phyloP scores from a whole-genome alignment of 306 rosid species.

The Malus sieversii region DNA sequence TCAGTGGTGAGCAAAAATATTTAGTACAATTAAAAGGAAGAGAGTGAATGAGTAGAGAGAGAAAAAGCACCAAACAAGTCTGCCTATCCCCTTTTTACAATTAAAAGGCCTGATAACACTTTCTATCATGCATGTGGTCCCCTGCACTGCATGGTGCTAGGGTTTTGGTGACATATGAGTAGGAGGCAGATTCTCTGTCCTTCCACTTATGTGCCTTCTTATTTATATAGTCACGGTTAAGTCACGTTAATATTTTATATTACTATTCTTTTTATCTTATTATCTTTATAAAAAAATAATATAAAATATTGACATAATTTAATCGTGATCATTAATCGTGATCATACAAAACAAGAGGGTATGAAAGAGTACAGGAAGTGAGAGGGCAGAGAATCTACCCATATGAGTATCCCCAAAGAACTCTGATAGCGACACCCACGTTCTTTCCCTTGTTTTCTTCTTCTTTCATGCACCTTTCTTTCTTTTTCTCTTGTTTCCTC shows the following conservation, averaged over 20 bases:
- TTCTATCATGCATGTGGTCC: conserved; percentile 19
- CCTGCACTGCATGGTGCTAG: conserved; percentile 7
- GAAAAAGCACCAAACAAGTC: background rate
- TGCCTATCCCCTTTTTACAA: background rate
- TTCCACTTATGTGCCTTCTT: too few relatives aligned
- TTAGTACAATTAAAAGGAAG: background rate
- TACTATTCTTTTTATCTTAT: too few relatives aligned
- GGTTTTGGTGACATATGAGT: background rate
- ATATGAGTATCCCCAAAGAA: conserved; percentile 5
- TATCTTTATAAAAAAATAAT: too few relatives aligned
- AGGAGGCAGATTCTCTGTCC: too few relatives aligned
- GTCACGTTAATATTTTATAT: too few relatives aligned
- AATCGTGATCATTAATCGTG: too few relatives aligned
- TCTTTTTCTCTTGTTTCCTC: background rate
- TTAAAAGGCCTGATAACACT: conserved; percentile 1
- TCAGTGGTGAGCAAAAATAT: too few relatives aligned
- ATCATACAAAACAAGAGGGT: too few relatives aligned
- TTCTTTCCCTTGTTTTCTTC: conserved; percentile 17
- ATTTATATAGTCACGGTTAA: too few relatives aligned
- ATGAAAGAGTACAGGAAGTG: too few relatives aligned
- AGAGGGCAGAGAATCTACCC: too few relatives aligned
- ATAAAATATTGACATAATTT: fast-evolving
- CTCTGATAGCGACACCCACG: conserved; percentile 35
- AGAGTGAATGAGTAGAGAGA: background rate
- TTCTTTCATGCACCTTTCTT: background rate